These are phyloP conservation scores for Calendula officinalis DNA, from an alignment of 129 eudicot genomes.

Conservation along the genomic window DNA sequence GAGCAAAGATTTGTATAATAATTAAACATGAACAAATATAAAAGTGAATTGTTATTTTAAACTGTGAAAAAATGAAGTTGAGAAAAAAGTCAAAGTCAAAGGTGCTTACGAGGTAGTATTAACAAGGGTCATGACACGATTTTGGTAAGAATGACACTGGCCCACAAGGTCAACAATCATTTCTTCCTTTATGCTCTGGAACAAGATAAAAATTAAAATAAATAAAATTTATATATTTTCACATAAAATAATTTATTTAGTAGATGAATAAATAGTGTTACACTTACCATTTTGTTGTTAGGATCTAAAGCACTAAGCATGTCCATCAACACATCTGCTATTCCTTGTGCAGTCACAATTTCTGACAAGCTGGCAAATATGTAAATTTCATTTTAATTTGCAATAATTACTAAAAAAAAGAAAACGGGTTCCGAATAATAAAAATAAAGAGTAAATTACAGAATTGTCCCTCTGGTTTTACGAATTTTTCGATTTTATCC, in stretches of 20 bases:
- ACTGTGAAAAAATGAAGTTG: neutral
- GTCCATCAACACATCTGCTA: conserved; percentile 79
- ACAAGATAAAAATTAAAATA: neutral
- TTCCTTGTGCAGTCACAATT: conserved; percentile 82
- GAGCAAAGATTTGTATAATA: no score
- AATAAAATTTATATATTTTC: no score
- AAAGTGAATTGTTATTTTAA: no score
- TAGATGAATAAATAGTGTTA: conserved; percentile 3
- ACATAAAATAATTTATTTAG: no score
- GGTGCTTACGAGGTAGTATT: conserved; percentile 70
- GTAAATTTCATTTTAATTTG: neutral
- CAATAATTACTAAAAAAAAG: no score
- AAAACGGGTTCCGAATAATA: neutral
- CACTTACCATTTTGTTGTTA: conserved; percentile 52
- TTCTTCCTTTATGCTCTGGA: conserved; percentile 73
- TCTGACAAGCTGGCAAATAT: conserved; percentile 58
- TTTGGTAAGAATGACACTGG: conserved; percentile 84
- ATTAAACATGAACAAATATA: no score
- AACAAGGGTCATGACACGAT: conserved; percentile 79
- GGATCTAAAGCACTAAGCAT: conserved; percentile 84
- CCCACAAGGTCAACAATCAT: conserved; percentile 88
- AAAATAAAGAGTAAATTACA: no score
- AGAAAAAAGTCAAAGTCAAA: neutral
- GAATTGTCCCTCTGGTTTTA: no score
- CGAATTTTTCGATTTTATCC: no score